Evolutionary conservation across 2,329 filamentous ascomycete genomes (phyloP), one percentile per base, ranked within the genome.

Genomic region (Xylariaceae sp.): DNA sequence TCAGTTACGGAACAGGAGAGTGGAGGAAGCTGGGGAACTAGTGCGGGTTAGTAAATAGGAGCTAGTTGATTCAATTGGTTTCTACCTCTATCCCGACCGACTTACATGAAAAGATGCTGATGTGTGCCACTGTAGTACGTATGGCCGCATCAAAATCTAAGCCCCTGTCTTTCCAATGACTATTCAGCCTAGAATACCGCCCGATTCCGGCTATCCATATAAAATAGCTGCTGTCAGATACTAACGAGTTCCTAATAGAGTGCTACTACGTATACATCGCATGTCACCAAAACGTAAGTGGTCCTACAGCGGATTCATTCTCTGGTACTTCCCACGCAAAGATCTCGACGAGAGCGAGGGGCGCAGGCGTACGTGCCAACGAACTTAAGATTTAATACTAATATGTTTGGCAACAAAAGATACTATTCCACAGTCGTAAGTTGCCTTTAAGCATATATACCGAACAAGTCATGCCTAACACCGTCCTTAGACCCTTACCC

Each of bases 41-140:
- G 41, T 47, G 40, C 24, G 47, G 57, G 58, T 61, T 48, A 61
- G 59, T 61, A 53, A 41, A 49, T 55, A 33, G 11, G 47, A 48
- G 41, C 33, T 49, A 45, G 6, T 33, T 21, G n/a, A 56, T 51
- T 36, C 43, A 26, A 44, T 12, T 53, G n/a, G 43, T 47, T 36
- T 44, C 37, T 23, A 24, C 36, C 44, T 52, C 21, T 41, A 39
- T 52, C 34, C 44, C 31, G 19, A 36, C 16, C 14, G 21, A 23
- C 11, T 52, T 37, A 24, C 6, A 28, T 23, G 24, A 50, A 39
- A 28, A 34, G 41, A 56, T 59, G 28, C 59, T 61, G 43, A 61
- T 56, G 39, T 29, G 28, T 59, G 39, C 44, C 39, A 12, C 17
- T 48, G 44, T 53, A 61, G 59, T 61, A 59, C 41, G 59, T 59